These are phyloP conservation scores for Metarhizium guizhouense DNA, from an alignment of 2,329 filamentous ascomycete species.

Conservation along the genomic window DNA sequence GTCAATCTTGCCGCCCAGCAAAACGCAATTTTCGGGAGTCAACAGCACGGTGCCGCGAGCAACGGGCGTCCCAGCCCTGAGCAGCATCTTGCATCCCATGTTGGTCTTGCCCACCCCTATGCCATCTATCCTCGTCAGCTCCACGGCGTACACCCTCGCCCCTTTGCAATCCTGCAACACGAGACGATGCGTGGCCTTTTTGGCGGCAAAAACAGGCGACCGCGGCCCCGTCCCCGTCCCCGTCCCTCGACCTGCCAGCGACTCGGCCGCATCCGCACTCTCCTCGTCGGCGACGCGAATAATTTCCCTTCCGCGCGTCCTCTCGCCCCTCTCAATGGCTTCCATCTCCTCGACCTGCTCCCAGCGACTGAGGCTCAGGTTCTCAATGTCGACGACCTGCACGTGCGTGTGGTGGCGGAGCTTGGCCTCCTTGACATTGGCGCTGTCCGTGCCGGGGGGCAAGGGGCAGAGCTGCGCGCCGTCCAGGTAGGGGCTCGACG, in stretches of 20 bases:
- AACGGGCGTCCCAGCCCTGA: slow-evolving; percentile 56
- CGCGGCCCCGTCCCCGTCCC: not conserved
- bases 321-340: slow-evolving; percentile 62
- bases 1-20: slow-evolving; percentile 86
- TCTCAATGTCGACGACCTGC: slow-evolving; percentile 80
- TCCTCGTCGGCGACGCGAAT: slow-evolving; percentile 50
- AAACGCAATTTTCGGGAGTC: slow-evolving; percentile 54
- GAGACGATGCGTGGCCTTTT: slow-evolving; percentile 63
- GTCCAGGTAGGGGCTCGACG: slow-evolving; percentile 37
- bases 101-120: slow-evolving; percentile 54
- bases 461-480: slow-evolving; percentile 28
- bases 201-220: slow-evolving; percentile 9
- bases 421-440: slow-evolving; percentile 42
- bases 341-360: slow-evolving; percentile 80
- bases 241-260: slow-evolving; percentile 31
- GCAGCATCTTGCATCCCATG: slow-evolving; percentile 75
- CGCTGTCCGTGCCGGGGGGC: slow-evolving; percentile 46
- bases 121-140: slow-evolving; percentile 57
- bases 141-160: slow-evolving; percentile 60
- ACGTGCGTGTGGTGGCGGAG: slow-evolving; percentile 59
- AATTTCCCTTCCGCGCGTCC: slow-evolving; percentile 68
- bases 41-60: slow-evolving; percentile 73
- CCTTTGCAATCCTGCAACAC: slow-evolving; percentile 74
- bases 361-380: slow-evolving; percentile 72
- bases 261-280: slow-evolving; percentile 29